Base-by-base conservation (phyloP, 163 green algal species). In the Scenedesmus sp. region DNA sequence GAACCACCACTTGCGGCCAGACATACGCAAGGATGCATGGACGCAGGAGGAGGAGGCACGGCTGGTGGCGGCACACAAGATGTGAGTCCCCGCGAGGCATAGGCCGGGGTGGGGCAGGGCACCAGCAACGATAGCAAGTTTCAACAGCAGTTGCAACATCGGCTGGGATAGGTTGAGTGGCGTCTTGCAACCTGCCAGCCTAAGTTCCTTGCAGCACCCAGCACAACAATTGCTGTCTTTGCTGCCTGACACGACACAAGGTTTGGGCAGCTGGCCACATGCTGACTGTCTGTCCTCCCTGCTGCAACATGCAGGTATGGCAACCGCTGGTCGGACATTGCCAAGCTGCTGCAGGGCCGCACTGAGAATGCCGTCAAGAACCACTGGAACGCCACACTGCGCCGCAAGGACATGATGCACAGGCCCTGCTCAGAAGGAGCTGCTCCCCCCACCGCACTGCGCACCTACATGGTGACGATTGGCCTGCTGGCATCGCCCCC, bases 341-440 rank as follows among this genome's bases (percentile, higher is more conserved):
- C 95, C 5, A 93, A 92, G 76, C 65, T 87, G 51, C 88, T 97
- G 46, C 73, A 86, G 1, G 95, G 95, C 0, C 90, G 96, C 24
- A 98, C 96, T 22, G 96, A 98, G 87, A 98, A 97, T 72, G 94
- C 95, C 3, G 96, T 98, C 80, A 98, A 98, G 92, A 98, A 98
- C 92, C 96, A 98, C 92, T 98, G 96, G 96, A 98, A 98, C 86
- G 94, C 94, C 3, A 97, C 95, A 16, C 89, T 97, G 78, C 91
- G 94, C 51, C 92, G 95, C 79, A 96, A 96, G 91, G 83, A 89
- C 81, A 33, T 73, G 49, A 20, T 65, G 22, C 18, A 42, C 40
- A 46, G 80, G 68, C 51, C 59, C 40, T 15, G 80, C 80, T 24
- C 30, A 9, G 12, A 30, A 16, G 40, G 13, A 2, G 26, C 18